Conservation (phyloP, 2,329 filamentous ascomycete genomes). For the Cyphellophora attinorum region DNA sequence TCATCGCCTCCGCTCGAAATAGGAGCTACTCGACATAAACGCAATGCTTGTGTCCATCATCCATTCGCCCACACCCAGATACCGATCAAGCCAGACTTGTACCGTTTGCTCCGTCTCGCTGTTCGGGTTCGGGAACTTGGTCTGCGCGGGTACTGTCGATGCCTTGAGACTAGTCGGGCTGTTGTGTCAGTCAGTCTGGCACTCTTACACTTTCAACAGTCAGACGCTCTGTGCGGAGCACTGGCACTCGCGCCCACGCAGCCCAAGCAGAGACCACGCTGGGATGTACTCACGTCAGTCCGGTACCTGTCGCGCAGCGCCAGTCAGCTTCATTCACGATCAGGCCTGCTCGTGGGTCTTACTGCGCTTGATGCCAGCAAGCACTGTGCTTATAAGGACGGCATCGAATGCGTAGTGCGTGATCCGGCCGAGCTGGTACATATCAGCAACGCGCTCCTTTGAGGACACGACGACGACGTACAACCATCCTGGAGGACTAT, state of each 20-base stretch:
- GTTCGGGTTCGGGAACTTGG: no score
- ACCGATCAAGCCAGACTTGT: constrained; percentile 83
- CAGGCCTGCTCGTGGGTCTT: no score
- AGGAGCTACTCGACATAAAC: constrained; percentile 76
- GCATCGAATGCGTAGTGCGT: constrained; percentile 96
- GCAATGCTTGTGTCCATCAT: constrained; percentile 97
- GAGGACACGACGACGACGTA: constrained; percentile 43
- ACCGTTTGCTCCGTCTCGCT: constrained; percentile 45
- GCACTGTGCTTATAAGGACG: constrained; percentile 86
- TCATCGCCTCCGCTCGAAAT: constrained; percentile 83
- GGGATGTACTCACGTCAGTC: no score
- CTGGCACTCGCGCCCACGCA: no score
- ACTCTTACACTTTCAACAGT: constrained; percentile 20
- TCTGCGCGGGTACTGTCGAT: constrained; percentile 54
- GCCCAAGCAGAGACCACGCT: no score
- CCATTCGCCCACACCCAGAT: constrained; percentile 91
- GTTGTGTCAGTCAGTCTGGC: constrained; percentile 23
- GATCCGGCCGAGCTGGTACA: constrained; percentile 77
- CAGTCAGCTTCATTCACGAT: no score
- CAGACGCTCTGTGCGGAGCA: neutral
- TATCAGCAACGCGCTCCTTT: no score
- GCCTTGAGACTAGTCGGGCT: constrained; percentile 65
- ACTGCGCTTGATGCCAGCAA: constrained; percentile 94
- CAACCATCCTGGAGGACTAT: constrained; percentile 28
- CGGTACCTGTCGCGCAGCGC: no score